A percentile compares a stretch with the other conserved stretches of the same genome.
These are phyloP conservation scores for Claviceps sp. DNA, from an alignment of 2,329 filamentous ascomycete species.

Conservation along the genomic window DNA sequence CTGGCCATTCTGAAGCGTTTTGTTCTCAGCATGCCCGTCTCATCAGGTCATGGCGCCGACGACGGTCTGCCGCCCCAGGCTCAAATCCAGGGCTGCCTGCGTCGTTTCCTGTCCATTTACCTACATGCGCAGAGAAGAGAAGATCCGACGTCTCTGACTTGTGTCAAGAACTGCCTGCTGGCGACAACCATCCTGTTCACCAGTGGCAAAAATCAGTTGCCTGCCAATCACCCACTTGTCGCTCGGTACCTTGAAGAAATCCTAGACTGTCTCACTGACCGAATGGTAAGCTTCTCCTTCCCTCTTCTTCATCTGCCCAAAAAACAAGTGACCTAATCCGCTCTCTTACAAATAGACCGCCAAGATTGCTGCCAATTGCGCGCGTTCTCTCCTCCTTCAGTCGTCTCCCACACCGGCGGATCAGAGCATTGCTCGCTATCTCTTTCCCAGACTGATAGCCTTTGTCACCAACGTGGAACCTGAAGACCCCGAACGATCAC, in stretches of 20 bases:
- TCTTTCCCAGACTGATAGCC: constrained; percentile 61
- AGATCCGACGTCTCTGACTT: constrained; percentile 60
- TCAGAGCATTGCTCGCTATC: constrained; percentile 58
- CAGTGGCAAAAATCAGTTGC: constrained; percentile 59
- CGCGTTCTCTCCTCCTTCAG: constrained; percentile 68
- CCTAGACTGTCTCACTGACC: constrained; percentile 68
- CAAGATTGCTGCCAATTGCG: constrained; percentile 81
- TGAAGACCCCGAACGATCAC: constrained; percentile 69
- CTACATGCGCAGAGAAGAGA: constrained; percentile 64
- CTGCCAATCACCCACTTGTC: constrained; percentile 62
- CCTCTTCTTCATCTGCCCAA: background rate
- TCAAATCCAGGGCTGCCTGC: constrained; percentile 71
- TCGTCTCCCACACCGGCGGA: constrained; percentile 50
- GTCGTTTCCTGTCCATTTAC: constrained; percentile 71
- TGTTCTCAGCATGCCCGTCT: constrained; percentile 56
- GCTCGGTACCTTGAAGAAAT: constrained; percentile 66
- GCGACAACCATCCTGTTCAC: constrained; percentile 84
- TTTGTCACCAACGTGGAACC: constrained; percentile 59
- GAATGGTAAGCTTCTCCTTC: constrained; percentile 42
- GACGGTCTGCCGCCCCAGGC: constrained; percentile 39
- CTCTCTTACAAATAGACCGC: constrained; percentile 42
- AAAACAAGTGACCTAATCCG: background rate
- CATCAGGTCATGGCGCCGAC: constrained; percentile 23
- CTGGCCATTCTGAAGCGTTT: constrained; percentile 89
- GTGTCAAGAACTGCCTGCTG: constrained; percentile 86